A percentile compares a stretch with the other conserved stretches of the same genome.
phyloP scores from a whole-genome alignment of 1,139 yeast genomes.

The Suhomyces bolitotheri region DNA sequence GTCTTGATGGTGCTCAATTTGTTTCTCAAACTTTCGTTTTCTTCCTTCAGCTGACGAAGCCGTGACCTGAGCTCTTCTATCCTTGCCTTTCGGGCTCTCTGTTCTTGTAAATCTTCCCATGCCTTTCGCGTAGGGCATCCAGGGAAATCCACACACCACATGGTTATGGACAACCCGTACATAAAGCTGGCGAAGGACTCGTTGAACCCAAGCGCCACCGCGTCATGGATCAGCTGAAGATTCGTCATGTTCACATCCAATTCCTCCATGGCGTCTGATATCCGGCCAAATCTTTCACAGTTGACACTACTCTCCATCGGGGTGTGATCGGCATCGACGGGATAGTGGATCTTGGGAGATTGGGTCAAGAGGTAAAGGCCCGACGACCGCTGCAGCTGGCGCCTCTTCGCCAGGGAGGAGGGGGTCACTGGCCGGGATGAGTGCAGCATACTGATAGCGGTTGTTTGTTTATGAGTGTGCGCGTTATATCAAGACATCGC shows the following conservation, averaged over 20 bases:
- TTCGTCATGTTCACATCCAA: constrained; percentile 49
- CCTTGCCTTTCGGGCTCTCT: constrained; percentile 29
- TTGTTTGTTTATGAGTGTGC: too few relatives aligned
- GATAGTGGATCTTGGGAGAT: constrained; percentile 47
- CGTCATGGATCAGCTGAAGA: constrained; percentile 51
- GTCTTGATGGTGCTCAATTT: constrained; percentile 16
- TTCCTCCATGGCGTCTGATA: constrained; percentile 56
- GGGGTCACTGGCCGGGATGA: constrained; percentile 21
- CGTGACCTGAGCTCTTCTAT: constrained; percentile 24
- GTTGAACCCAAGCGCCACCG: constrained; percentile 52
- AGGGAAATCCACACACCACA: constrained; percentile 66
- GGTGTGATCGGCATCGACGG: constrained; percentile 39
- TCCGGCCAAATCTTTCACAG: constrained; percentile 37
- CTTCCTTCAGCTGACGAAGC: constrained; percentile 24
- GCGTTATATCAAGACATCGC: too few relatives aligned
- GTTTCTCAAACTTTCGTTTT: constrained; percentile 31
- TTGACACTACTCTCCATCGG: constrained; percentile 39
- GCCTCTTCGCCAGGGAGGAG: constrained; percentile 17
- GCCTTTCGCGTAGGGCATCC: constrained; percentile 40
- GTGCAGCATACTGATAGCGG: constrained; percentile 3
- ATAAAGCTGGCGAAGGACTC: constrained; percentile 63
- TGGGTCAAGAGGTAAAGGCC: constrained; percentile 41
- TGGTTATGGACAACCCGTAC: constrained; percentile 62
- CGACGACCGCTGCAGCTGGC: constrained; percentile 42
- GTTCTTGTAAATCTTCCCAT: constrained; percentile 33